Base-by-base conservation (phyloP, 495 filamentous ascomycete species). In the Friedmanniomyces endolithicus region DNA sequence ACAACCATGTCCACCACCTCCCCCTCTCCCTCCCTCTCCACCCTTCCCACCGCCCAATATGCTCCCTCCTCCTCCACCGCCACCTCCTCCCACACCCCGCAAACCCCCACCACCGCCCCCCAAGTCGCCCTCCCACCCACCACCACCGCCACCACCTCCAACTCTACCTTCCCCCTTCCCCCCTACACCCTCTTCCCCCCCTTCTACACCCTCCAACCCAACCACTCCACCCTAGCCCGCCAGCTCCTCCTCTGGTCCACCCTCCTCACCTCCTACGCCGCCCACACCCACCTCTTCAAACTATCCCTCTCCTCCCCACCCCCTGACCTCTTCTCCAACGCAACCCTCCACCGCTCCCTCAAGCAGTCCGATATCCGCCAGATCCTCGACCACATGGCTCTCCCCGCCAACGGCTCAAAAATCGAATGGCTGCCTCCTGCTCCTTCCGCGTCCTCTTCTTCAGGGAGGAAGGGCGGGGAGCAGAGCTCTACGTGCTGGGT, bases 261-360 rank as follows among this genome's bases (percentile, higher is more conserved):
- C n/a, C 78, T 95, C 17, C 81, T 98, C 63, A 87, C 85, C 54
- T 62, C 82, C 62, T 98, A 92, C 82, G 89, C 86, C 68, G 78
- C 80, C 0, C 75, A 84, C 66, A 78, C 90, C 70, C 80, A 76
- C 39, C 65, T 86, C 62, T 94, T 78, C 74, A 77, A 78, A 29
- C 76, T 96, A 27, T 72, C 81, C 2, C 71, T 92, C 12, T 62
- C 59, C 43, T 23, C 55, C 2, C 59, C 31, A 1, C 61, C 61
- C 12, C 69, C 78, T 37, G 73, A 85, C 19, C 69, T 87, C 6
- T 85, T 85, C 71, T 48, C 65, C 62, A 84, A 84, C 69, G 45
- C 57, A 4, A 34, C 46, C 0, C 57, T 83, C 19, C 59, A 67
- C 62, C 82, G 83, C 47, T 71, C 79, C 0, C 68, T 98, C 11